A percentile compares a stretch with the other conserved stretches of the same genome.
Evolutionary conservation across 2,329 filamentous ascomycete genomes (phyloP).

Genomic region (Arthrobotrys entomopaga): DNA sequence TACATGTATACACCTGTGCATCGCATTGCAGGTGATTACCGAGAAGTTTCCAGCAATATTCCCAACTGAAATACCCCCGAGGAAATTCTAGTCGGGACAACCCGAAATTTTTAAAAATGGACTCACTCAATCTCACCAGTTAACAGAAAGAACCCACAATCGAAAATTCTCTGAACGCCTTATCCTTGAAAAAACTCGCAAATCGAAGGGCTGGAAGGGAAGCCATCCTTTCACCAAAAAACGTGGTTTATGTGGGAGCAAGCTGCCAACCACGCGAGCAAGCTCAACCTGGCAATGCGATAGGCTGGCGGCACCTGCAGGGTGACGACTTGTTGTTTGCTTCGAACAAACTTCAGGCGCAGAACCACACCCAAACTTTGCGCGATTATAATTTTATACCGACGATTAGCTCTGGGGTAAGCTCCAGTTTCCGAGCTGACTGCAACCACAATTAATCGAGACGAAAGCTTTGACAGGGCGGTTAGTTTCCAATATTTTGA

Average conservation of each 20-base stretch:
- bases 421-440: constrained; percentile 14
- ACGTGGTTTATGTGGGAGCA: constrained; percentile 14
- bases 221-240: not conserved
- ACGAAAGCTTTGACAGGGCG: constrained; percentile 35
- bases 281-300: no score
- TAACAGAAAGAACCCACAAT: not conserved
- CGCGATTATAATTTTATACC: constrained; percentile 10
- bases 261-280: constrained; percentile 18
- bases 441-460: constrained; percentile 21
- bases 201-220: constrained; percentile 5
- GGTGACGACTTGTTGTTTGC: constrained; percentile 54
- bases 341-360: constrained; percentile 48
- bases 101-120: no score
- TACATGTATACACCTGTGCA: no score
- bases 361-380: constrained; percentile 20
- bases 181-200: not conserved
- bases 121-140: no score
- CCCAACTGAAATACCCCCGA: no score
- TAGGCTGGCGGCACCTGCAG: constrained; percentile 39
- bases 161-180: constrained; percentile 10
- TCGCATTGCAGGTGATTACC: no score
- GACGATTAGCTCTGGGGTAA: constrained; percentile 16
- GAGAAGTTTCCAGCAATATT: no score
- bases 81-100: no score
- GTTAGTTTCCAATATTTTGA: constrained; percentile 28